Evolutionary conservation across 2,329 filamentous ascomycete species (phyloP).

Genomic region (Pleoardoris graminearum): DNA sequence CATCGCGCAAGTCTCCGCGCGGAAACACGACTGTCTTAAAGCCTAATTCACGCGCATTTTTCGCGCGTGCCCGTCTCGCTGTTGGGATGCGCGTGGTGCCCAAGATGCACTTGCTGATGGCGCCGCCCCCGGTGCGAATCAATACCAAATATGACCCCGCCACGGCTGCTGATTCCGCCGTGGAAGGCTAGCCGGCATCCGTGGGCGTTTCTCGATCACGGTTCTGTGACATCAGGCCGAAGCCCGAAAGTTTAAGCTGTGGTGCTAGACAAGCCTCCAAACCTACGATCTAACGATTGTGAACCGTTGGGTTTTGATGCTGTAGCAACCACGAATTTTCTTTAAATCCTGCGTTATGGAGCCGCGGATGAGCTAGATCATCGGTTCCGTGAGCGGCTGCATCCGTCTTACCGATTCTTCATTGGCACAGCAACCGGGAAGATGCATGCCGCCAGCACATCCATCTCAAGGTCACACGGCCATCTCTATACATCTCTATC

Average conservation of each 20-base stretch:
- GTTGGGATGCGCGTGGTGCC: constrained; percentile 1
- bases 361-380: not conserved
- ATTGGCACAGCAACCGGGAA: constrained; percentile 6
- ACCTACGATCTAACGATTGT: not conserved
- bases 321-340: not conserved
- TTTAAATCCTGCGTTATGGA: not conserved
- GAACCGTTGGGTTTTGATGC: not conserved
- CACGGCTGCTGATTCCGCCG: not conserved
- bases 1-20: not conserved
- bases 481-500: not conserved
- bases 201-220: not conserved
- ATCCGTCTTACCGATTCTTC: not conserved
- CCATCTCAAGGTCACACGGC: not conserved
- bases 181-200: constrained; percentile 5
- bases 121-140: not conserved
- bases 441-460: not conserved
- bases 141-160: constrained; percentile 6
- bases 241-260: not conserved
- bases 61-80: constrained; percentile 1
- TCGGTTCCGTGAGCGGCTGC: not conserved
- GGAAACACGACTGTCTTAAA: not conserved
- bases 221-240: constrained; percentile 6
- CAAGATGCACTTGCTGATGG: not conserved
- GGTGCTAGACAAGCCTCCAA: not conserved
- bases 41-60: not conserved